phyloP scores from a whole-genome alignment of 208 protist species.

The Crithidia sp. region DNA sequence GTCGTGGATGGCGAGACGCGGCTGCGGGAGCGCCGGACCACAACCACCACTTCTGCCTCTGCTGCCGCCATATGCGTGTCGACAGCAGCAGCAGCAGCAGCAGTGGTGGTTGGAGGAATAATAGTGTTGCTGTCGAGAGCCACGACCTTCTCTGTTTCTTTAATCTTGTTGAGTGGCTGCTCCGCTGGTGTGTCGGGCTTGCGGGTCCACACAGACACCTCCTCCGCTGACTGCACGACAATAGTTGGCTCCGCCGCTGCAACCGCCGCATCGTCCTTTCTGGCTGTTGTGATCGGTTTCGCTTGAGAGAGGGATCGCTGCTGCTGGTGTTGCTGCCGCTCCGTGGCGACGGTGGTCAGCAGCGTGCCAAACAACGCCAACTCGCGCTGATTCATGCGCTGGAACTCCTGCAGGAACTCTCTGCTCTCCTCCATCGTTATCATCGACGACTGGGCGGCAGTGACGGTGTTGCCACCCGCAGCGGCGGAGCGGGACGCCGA shows the following conservation, averaged over 20 bases:
- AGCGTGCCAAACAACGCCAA: slow-evolving; percentile 29
- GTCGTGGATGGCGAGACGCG: slow-evolving; percentile 3
- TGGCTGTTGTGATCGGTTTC: too few relatives aligned
- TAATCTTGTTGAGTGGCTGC: not conserved
- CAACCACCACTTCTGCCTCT: slow-evolving; percentile 9
- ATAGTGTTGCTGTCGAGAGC: not conserved
- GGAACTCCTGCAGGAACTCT: slow-evolving; percentile 28
- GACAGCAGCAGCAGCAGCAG: too few relatives aligned
- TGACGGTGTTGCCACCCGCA: slow-evolving; percentile 8
- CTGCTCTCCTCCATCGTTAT: slow-evolving; percentile 33
- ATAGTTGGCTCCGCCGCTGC: not conserved
- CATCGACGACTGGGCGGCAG: slow-evolving; percentile 23
- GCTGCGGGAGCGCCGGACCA: slow-evolving; percentile 28
- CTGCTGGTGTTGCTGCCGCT: slow-evolving; percentile 24
- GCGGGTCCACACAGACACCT: slow-evolving; percentile 32
- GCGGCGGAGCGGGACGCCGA: not conserved
- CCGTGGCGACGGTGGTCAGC: slow-evolving; percentile 25
- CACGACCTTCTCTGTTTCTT: not conserved
- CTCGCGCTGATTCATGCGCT: slow-evolving; percentile 32
- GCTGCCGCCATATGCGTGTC: too few relatives aligned
- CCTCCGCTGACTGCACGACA: slow-evolving; percentile 9
- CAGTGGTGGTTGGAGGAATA: not conserved
- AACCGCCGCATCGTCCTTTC: not conserved
- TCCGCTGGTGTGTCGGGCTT: not conserved
- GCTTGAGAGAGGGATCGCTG: not conserved